Base-by-base conservation (phyloP, 2,329 filamentous ascomycete species). In the Byssochlamys sp. region DNA sequence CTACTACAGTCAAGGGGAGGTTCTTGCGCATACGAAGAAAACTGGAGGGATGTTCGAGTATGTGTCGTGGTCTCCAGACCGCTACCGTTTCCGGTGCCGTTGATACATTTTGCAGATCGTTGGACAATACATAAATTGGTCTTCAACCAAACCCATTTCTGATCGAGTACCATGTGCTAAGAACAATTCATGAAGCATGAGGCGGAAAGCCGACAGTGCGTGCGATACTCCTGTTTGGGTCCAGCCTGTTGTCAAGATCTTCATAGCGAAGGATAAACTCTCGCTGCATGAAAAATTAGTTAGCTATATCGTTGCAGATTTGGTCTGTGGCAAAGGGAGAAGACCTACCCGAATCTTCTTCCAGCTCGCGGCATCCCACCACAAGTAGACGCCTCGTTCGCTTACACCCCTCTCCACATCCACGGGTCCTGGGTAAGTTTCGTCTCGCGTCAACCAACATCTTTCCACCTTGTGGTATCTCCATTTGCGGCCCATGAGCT, bases 401-500 rank as follows among this genome's bases (percentile, higher is more conserved):
- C 75, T 78, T 45, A 76, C 71, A 39, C 75, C 75, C 51, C 75
- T 71, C 59, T 78, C 76, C 27, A 79, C 69, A 53, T 77, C 71
- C n/a, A 78, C 74, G 6, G 78, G 78, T 10, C 74, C 75, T 7
- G 75, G 73, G 56, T 75, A 77, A 27, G 71, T 71, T 52, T 78
- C 75, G 57, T 80, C 78, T 55, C 77, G 71, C 28, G 78, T 80
- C 56, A 80, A 68, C 78, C 78, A 80, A 65, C 77, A 77, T 53
- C 77, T 73, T 61, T 79, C 76, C n/a, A 77, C 69, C 68, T 79
- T 80, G 65, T 80, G 78, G 62, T 79, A 80, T 53, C 78, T 70
- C 78, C 78, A 80, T 63, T 80, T 80, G 59, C 78, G 73, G 24
- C 74, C 73, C 72, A 79, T 80, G 65, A 88, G 71, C 66, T 87